Evolutionary conservation across 257 asterid species (phyloP), one percentile per base, ranked within the genome.

Genomic region (Lycium ferocissimum): DNA sequence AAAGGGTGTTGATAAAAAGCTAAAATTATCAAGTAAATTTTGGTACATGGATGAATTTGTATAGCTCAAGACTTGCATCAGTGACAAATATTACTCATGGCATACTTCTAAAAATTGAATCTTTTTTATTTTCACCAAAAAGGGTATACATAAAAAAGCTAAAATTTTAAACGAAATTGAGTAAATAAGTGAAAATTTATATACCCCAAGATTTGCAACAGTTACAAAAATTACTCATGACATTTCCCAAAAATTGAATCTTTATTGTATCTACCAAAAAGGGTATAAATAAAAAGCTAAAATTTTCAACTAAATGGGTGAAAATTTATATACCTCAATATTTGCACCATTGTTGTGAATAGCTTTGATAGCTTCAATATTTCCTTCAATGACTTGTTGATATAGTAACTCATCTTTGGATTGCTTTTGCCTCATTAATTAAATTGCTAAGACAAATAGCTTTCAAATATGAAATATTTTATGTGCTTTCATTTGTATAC

Each of bases 191-290:
- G 33, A 26, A 26, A 26, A 26, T 26, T 26, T 26, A 26, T 26
- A 73, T 89, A 93, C 99, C 98, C 92, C 97, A 72, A 95, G 97
- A 84, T 95, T 94, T 83, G 97, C 95, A 54, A 97, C 98, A 67
- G 35, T 72, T 15, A 72, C 33, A 72, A 10, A 71, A 71, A 26
- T 17, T 15, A 72, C 57, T 72, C 9, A 72, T 72, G 17, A 18
- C 1, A 43, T 71, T 18, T n/a, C 10, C 80, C 9, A 4, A 72
- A 71, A 9, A 18, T n/a, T 43, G 80, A 43, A 72, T 72, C 18
- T 43, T 43, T 73, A 45, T 20, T 18, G 14, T 11, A 20, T 47
- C 5, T 2, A 45, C 80, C 38, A 12, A 45, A 71, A 45, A n/a
- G 80, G 11, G n/a, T 10, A 22, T 11, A 5, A 17, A 18, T 1